Percentiles rank a stretch among this genome's conserved stretches.
phyloP scores from a whole-genome alignment of 1,139 yeast species.

The Pichia sp. region DNA sequence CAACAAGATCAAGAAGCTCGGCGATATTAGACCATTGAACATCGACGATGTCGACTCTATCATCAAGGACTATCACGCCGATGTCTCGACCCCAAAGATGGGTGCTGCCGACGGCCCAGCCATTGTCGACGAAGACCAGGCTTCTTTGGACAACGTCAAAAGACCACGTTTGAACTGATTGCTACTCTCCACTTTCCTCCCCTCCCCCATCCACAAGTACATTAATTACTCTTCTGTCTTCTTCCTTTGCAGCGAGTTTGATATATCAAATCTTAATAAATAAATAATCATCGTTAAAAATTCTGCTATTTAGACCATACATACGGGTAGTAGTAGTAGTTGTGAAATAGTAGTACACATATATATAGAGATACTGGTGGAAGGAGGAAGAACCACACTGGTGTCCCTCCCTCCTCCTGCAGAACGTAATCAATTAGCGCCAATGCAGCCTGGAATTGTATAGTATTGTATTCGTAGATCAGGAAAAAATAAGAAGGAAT shows the following conservation, averaged over 20 bases:
- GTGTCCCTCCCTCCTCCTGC: neutral
- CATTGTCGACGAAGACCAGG: conserved; percentile 25
- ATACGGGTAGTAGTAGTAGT: neutral
- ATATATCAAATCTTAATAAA: conserved; percentile 3
- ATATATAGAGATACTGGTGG: neutral
- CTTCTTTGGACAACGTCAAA: conserved; percentile 28
- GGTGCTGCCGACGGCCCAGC: conserved; percentile 29
- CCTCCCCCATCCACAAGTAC: neutral
- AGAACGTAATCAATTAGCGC: neutral
- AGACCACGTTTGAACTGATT: conserved; percentile 27
- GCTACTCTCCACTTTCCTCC: neutral
- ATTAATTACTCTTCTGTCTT: neutral
- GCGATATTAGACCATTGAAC: conserved; percentile 90
- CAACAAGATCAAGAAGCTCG: conserved; percentile 83
- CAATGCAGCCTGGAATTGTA: neutral
- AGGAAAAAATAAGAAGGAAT: neutral
- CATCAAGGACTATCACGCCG: conserved; percentile 86
- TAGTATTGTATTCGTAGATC: neutral
- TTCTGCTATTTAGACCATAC: conserved; percentile 2
- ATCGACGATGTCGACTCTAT: conserved; percentile 97
- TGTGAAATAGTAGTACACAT: neutral
- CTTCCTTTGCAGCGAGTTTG: neutral
- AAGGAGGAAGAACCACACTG: neutral
- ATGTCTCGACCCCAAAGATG: conserved; percentile 30
- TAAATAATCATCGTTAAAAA: conserved; percentile 6